Percentiles rank a stretch among this genome's conserved stretches.
These are phyloP conservation scores for Claviceps sorghi DNA, from an alignment of 2,329 filamentous ascomycete genomes.

Conservation along the genomic window DNA sequence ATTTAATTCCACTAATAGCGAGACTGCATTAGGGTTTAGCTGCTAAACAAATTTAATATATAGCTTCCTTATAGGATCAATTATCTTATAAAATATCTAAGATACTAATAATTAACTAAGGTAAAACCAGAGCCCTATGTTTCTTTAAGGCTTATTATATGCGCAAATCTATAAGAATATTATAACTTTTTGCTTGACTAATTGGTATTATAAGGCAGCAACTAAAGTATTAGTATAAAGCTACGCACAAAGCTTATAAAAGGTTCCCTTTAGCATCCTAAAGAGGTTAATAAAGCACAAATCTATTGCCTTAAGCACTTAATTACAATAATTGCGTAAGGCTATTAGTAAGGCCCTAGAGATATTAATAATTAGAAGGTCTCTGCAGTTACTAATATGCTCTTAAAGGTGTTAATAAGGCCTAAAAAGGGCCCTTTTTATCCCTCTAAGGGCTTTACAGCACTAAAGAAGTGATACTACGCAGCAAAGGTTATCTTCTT, in stretches of 20 bases:
- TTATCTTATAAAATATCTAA: not conserved
- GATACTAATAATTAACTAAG: not conserved
- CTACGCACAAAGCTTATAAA: not conserved
- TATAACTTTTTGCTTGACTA: not conserved
- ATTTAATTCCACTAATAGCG: not conserved
- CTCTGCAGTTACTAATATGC: too few relatives aligned
- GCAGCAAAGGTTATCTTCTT: too few relatives aligned
- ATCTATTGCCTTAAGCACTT: not conserved
- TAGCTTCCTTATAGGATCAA: not conserved
- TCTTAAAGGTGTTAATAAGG: too few relatives aligned
- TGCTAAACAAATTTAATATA: not conserved
- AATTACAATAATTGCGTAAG: not conserved
- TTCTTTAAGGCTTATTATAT: not conserved
- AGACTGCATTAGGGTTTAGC: not conserved
- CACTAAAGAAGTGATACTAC: too few relatives aligned
- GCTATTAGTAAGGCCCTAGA: not conserved
- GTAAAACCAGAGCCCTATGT: not conserved
- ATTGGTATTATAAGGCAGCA: not conserved
- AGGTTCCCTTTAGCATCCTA: not conserved
- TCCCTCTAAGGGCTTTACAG: too few relatives aligned
- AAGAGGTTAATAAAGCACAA: not conserved
- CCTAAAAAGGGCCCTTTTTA: too few relatives aligned
- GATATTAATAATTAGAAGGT: too few relatives aligned
- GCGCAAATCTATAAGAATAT: not conserved
- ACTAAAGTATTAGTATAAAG: not conserved